Evolutionary conservation across 2,329 filamentous ascomycete genomes (phyloP), one percentile per base, ranked within the genome.

Genomic region (Lachnellula suecica): DNA sequence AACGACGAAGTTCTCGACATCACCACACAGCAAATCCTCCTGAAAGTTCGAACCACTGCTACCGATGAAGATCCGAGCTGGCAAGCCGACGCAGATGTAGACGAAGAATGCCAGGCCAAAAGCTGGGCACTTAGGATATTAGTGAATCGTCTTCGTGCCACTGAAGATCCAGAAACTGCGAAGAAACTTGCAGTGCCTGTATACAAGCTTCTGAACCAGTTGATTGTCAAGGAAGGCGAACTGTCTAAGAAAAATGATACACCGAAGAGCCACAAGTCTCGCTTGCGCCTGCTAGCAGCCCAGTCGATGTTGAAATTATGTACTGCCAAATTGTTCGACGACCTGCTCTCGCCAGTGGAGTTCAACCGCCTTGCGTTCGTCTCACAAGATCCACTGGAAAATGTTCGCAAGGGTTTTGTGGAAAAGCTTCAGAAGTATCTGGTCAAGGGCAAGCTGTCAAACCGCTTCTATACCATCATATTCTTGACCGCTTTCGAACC

Each of bases 401-500:
- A 87, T 58, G 91, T 97, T 24, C 87, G 94, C 29, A 81, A 79
- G 43, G 82, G 81, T 2, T 97, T 99, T 63, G 79, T 94, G 48
- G 84, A 85, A 63, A 91, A 92, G 62, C 75, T 99, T 37, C 94
- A 96, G 71, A 97, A 96, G 71, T 93, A 96, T 64, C 81, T 97
- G 4, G 88, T 88, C 9, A 82, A 87, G 48, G 81, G 81, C 50
- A 84, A 79, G 60, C 78, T 96, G 2, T 79, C 83, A 1, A 75
- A 79, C 11, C 85, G 93, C 9, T 99, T 95, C 77, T 94, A 96
- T 69, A 88, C 90, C 0, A 86, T 96, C 37, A 79, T 96, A 5
- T 97, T 97, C 73, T 74, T 97, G 40, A 87, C 91, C 27, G 93
- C 94, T 1, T 97, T 94, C 67, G 94, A 99, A 71, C 94, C 93